phyloP scores from a whole-genome alignment of 768 basidiomycete genomes.

The Lactifluus volemus region DNA sequence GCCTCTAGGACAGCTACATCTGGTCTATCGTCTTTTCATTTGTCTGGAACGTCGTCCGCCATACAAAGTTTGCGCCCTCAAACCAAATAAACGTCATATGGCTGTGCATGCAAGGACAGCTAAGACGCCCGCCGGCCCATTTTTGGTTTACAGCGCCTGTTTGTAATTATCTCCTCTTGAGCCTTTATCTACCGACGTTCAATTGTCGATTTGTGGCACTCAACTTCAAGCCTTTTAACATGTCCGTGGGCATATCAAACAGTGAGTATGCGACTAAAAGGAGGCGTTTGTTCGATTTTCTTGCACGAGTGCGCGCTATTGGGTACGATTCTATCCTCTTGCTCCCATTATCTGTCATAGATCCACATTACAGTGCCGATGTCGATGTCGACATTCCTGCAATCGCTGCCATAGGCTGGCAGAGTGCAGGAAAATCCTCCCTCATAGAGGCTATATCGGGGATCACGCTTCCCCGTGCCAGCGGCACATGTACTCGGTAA shows the following conservation, averaged over 20 bases:
- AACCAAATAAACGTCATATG: background rate
- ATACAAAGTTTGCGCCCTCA: background rate
- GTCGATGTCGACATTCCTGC: conserved; percentile 62
- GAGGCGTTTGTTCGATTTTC: conserved; percentile 46
- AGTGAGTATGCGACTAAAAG: conserved; percentile 30
- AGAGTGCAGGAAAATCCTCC: conserved; percentile 71
- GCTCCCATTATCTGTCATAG: conserved; percentile 3
- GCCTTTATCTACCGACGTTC: background rate
- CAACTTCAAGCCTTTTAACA: background rate
- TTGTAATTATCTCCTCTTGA: background rate
- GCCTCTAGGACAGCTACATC: background rate
- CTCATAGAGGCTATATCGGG: conserved; percentile 72
- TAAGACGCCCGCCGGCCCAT: background rate
- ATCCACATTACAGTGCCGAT: conserved; percentile 40
- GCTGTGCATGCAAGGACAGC: background rate
- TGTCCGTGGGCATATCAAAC: conserved; percentile 44
- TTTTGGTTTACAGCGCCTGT: background rate
- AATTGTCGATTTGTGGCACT: background rate
- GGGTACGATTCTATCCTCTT: conserved; percentile 34
- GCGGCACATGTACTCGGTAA: conserved; percentile 69
- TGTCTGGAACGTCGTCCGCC: background rate
- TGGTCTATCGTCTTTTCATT: background rate
- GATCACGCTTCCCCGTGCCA: conserved; percentile 57
- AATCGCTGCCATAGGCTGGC: conserved; percentile 64
- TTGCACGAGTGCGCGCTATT: conserved; percentile 52